Base-by-base conservation (phyloP, 306 rosid genomes). In the Rosa rugosa region DNA sequence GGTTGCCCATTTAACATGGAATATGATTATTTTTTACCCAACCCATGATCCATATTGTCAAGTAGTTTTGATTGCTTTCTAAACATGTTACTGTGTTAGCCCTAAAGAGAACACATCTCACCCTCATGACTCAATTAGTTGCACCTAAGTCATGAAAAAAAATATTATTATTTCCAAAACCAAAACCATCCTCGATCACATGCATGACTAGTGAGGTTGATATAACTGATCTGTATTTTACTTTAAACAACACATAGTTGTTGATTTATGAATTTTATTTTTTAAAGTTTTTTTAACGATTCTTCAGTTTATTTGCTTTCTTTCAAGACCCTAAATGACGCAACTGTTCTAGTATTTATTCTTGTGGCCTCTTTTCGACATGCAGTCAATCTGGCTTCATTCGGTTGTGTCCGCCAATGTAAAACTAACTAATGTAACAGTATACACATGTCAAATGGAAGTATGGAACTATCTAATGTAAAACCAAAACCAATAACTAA, bases 21-120 rank as follows among this genome's bases (percentile, higher is more conserved):
- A 65, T 36, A 65, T 36, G 31, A 40, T 40, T 41, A 10, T 18
- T 10, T 10, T 41, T 68, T 14, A 68, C 34, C 72, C 10, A 69
- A 69, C 34, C 51, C 51, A 40, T 42, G 20, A 69, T 42, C 34
- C 31, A n/a, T 68, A 10, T 11, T n/a, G 44, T 44, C n/a, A n/a
- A 11, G 25, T 20, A 10, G 63, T 18, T 72, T 50, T 31, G 47
- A 50, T 9, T 50, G 31, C 63, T 72, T 72, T 72, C 45, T 6
- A 49, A 4, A 31, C 47, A 72, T 72, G 76, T 34, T 34, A 34
- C 17, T 25, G 0, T 60, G 38, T n/a, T 40, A 16, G 41, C 54
- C 63, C 36, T 9, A 31, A 76, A 76, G 36, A 27, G 56, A 56
- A 42, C 41, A 70, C 9, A 31, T 77, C 76, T 34, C 76, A 49